phyloP scores from a whole-genome alignment of 2,329 filamentous ascomycete genomes.

The Cladorrhinum sp. region DNA sequence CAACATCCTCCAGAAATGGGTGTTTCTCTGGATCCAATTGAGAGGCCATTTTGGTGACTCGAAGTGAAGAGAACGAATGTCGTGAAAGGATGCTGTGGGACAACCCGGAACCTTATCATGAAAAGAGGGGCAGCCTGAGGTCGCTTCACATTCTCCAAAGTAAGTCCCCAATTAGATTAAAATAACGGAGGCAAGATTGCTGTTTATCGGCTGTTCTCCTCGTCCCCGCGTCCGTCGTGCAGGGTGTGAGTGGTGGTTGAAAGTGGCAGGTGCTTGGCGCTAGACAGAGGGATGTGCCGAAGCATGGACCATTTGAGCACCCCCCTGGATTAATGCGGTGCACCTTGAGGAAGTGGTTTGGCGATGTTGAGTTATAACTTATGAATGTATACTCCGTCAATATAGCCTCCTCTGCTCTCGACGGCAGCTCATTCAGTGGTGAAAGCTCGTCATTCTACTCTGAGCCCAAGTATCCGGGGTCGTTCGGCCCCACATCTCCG shows the following conservation, averaged over 20 bases:
- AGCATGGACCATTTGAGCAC: background rate
- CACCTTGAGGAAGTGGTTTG: background rate
- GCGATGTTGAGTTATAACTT: background rate
- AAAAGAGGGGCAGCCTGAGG: background rate
- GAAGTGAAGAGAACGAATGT: background rate
- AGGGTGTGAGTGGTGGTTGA: background rate
- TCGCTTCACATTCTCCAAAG: background rate
- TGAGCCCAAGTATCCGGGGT: background rate
- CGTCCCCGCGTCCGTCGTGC: background rate
- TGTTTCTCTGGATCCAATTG: background rate
- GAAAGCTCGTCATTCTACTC: background rate
- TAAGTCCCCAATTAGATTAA: background rate
- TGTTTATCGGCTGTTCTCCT: background rate
- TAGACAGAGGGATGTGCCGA: too few species aligned
- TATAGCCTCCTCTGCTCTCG: too few species aligned
- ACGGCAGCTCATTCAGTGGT: too few species aligned
- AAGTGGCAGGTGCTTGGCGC: background rate
- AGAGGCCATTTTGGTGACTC: background rate
- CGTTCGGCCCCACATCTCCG: background rate
- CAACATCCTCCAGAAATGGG: background rate
- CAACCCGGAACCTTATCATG: background rate
- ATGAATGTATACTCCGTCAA: too few species aligned
- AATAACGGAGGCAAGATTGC: background rate
- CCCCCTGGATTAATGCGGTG: background rate
- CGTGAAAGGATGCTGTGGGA: background rate